Evolutionary conservation across 2,329 filamentous ascomycete genomes (phyloP), one percentile per base, ranked within the genome.

Genomic region (Nannizziopsis arthrosporioides): DNA sequence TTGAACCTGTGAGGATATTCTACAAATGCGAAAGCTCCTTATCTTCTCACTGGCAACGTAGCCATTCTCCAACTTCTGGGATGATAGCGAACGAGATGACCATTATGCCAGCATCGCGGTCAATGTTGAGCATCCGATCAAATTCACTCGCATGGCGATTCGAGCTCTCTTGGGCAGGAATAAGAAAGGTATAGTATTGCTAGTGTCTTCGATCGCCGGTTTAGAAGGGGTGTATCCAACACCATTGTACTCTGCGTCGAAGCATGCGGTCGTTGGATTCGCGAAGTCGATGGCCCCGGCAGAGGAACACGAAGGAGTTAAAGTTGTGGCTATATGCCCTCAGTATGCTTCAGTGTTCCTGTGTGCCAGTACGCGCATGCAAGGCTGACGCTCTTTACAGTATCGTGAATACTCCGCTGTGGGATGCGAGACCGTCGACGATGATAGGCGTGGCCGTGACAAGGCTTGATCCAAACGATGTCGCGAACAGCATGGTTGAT

Each of bases 251-350:
- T 54, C 51, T 42, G 63, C 67, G 0, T 57, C 57, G 5, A 69
- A 69, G 50, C 64, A 68, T 46, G 65, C 63, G 1, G 45, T 67
- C n/a, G 59, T 67, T 4, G 66, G 66, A 0, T 68, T 68, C 45
- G 57, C 60, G 10, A 59, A 62, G 34, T 62, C 60, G 7, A 59
- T 69, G 60, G 58, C 54, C 6, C 53, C 56, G 8, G 56, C 61
- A 1, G 62, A 67, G 42, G 30, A 44, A 12, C 52, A 61, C 34
- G 59, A 65, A 49, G 55, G 59, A n/a, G 51, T 66, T 37, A 67
- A 64, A 49, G 55, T 68, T 39, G 57, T 61, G 4, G 58, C 56
- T 18, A 54, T 65, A 9, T 60, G 54, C 37, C 64, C 63, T 4
- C 62, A 63, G 39, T 60, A 51, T 36, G 11, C 11, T 10, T 36